Base-by-base conservation (phyloP, 2,329 filamentous ascomycete species). In the Alternaria conjuncta region DNA sequence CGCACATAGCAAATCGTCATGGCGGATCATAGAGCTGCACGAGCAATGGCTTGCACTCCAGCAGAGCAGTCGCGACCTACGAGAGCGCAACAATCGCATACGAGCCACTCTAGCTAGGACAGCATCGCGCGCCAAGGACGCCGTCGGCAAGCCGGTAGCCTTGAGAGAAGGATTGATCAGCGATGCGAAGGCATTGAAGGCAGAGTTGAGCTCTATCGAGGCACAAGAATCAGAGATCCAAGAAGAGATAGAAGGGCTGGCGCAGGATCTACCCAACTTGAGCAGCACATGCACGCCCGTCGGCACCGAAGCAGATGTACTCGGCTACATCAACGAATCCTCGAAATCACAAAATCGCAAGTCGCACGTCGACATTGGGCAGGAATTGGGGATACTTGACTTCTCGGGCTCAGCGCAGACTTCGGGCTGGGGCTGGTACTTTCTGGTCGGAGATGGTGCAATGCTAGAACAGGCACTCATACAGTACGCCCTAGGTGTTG, bases 351-450 rank as follows among this genome's bases (percentile, higher is more conserved):
- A 82, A 60, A 81, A 86, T 7, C 90, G 86, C 86, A 86, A 88
- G 45, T 95, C 92, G 0, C 94, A 97, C 79, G 91, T 96, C 8
- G 87, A 95, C 70, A 95, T 99, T 71, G 96, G 96, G 30, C 85
- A 89, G 5, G 88, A 94, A 75, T 87, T 99, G n/a, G 90, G 90
- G 32, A 86, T 99, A n/a, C 85, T 99, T 55, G 95, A 99, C 82
- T 97, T 99, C 75, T 85, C 91, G 6, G 90, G 87, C 63, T 93
- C 94, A 6, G 90, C 90, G 2, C 89, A 87, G n/a, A 90, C 93
- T 2, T 92, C 91, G 4, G 96, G 96, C 41, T 99, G 95, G 95
- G 96, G 96, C 2, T 99, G 94, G 93, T 99, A 99, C 83, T 98
- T 94, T 81, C 88, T 99, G 11, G 85, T 93, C n/a, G 93, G 95